Evolutionary conservation across 2,329 filamentous ascomycete genomes (phyloP).

Genomic region (Claviceps arundinis): DNA sequence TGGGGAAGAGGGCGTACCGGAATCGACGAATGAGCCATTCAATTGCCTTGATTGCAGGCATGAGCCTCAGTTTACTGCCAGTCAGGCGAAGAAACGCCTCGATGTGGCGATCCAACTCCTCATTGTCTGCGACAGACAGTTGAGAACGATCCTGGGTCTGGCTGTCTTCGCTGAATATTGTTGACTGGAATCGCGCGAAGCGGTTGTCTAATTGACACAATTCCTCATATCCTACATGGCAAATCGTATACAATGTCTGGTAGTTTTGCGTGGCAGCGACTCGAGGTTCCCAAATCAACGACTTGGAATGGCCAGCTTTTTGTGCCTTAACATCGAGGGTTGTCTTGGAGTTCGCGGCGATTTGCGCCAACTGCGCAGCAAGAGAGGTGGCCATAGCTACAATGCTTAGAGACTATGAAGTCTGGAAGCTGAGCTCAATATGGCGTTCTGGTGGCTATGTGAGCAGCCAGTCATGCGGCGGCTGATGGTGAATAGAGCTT

Average conservation of each 20-base stretch:
- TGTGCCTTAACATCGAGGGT: slow-evolving; percentile 88
- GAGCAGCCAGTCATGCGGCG: neutral
- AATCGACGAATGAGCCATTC: slow-evolving; percentile 94
- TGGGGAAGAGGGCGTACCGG: slow-evolving; percentile 38
- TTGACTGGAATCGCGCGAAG: slow-evolving; percentile 61
- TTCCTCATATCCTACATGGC: slow-evolving; percentile 80
- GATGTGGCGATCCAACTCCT: slow-evolving; percentile 62
- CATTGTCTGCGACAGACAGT: slow-evolving; percentile 71
- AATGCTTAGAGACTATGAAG: slow-evolving; percentile 10
- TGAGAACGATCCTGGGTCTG: slow-evolving; percentile 76
- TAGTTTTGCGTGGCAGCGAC: slow-evolving; percentile 81
- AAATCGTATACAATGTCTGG: slow-evolving; percentile 76
- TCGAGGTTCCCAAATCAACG: slow-evolving; percentile 79
- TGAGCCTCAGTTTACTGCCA: slow-evolving; percentile 63
- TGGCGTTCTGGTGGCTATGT: neutral
- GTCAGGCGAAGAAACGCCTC: slow-evolving; percentile 74
- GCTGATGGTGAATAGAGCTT: neutral
- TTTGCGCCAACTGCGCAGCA: slow-evolving; percentile 84
- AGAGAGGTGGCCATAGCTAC: slow-evolving; percentile 66
- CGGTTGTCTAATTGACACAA: slow-evolving; percentile 75
- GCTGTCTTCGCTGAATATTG: slow-evolving; percentile 88
- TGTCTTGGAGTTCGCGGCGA: slow-evolving; percentile 79
- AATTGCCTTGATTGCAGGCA: slow-evolving; percentile 77
- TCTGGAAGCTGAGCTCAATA: slow-evolving; percentile 3
- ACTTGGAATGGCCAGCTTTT: slow-evolving; percentile 83